Evolutionary conservation across 2,329 filamentous ascomycete genomes (phyloP).

Genomic region (Verticillium albo-atrum): DNA sequence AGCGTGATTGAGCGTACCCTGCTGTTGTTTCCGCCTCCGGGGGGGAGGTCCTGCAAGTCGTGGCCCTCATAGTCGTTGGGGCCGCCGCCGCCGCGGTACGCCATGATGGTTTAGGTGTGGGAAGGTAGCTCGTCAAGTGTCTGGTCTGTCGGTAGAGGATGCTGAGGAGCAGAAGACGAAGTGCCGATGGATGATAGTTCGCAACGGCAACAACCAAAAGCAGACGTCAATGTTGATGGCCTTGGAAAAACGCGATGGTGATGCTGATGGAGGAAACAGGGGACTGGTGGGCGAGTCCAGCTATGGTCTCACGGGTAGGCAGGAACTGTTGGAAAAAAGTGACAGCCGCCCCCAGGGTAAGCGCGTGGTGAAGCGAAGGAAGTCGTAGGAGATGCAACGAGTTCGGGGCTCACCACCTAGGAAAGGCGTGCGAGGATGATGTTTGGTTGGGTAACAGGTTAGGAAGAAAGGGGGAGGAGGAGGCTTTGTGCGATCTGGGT

Average conservation of each 20-base stretch:
- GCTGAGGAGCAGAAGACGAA: background rate
- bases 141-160: background rate
- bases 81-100: conserved; percentile 58
- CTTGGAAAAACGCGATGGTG: background rate
- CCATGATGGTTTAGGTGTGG: conserved; percentile 31
- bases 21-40: conserved; percentile 32
- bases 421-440: background rate
- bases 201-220: background rate
- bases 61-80: conserved; percentile 58
- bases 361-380: conserved; percentile 8
- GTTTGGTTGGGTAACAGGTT: background rate
- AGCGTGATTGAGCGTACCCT: conserved; percentile 45
- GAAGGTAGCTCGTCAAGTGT: background rate
- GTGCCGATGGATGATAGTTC: background rate
- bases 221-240: background rate
- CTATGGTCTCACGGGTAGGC: background rate
- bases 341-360: background rate
- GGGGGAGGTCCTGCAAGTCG: conserved; percentile 61
- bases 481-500: conserved; percentile 1
- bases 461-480: background rate
- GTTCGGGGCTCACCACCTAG: background rate
- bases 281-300: background rate
- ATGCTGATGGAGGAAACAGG: background rate
- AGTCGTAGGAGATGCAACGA: background rate
- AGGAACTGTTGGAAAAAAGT: background rate